These are phyloP conservation scores for Verticillium longisporum DNA, from an alignment of 2,329 filamentous ascomycete genomes.

Conservation along the genomic window DNA sequence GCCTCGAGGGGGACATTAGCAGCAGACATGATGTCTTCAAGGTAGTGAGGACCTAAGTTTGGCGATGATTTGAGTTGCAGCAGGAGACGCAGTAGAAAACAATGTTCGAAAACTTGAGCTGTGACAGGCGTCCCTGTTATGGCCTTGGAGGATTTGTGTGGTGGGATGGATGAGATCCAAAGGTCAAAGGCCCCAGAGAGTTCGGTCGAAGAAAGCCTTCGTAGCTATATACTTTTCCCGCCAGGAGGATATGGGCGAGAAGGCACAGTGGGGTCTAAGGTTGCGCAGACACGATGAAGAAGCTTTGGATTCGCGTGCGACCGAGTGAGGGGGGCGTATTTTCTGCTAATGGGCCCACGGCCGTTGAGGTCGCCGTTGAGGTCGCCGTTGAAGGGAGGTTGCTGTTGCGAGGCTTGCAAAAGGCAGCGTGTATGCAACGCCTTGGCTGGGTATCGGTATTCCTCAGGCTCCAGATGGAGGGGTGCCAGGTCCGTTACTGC, in stretches of 20 bases:
- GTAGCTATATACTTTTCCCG: background rate
- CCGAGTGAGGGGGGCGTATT: background rate
- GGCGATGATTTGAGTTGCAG: background rate
- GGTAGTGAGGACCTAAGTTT: background rate
- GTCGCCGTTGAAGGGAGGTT: background rate
- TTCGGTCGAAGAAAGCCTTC: background rate
- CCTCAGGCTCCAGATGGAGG: background rate
- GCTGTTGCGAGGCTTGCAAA: background rate
- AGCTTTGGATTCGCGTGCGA: background rate
- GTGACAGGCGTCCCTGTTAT: background rate
- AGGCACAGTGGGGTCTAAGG: background rate
- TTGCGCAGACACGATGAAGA: background rate
- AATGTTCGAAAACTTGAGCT: background rate
- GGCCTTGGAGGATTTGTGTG: background rate
- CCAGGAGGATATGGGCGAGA: background rate
- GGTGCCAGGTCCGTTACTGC: background rate
- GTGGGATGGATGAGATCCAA: background rate
- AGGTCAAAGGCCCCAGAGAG: background rate
- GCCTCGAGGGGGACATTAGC: constrained; percentile 45
- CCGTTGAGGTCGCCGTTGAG: background rate
- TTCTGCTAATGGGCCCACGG: background rate
- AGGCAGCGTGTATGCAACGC: background rate
- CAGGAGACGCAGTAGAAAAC: background rate
- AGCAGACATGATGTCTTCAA: background rate
- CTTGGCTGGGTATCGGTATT: background rate